Conservation (phyloP, 371 early-diverging fungal genomes). For the Mortierella sp. region DNA sequence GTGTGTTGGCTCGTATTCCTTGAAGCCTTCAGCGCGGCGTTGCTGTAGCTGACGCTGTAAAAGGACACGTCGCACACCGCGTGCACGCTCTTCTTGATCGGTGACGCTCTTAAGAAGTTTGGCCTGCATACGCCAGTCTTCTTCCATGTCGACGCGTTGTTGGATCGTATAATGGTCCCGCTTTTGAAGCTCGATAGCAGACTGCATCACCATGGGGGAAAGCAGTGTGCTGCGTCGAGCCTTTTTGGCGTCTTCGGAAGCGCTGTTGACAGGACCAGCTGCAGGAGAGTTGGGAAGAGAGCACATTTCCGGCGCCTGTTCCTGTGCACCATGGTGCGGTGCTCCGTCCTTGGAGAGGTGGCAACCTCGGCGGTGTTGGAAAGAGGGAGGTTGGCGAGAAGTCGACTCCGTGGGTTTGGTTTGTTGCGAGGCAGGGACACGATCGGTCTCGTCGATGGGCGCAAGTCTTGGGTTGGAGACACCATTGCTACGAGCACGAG, state of each 20-base stretch:
- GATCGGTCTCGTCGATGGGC: too few species aligned
- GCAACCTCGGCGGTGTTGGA: not conserved
- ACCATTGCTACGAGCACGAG: not conserved
- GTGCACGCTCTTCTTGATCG: constrained; percentile 6
- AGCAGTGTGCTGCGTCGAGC: constrained; percentile 11
- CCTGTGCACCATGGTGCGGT: not conserved
- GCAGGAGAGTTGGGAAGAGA: constrained; percentile 11
- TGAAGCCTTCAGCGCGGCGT: too few species aligned
- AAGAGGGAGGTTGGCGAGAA: not conserved
- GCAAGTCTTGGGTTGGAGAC: too few species aligned
- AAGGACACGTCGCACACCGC: constrained; percentile 3
- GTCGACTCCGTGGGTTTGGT: too few species aligned
- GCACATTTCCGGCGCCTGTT: not conserved
- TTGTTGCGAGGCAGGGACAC: too few species aligned
- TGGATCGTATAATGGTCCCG: constrained; percentile 36
- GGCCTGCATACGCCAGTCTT: constrained; percentile 40
- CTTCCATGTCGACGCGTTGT: constrained; percentile 35
- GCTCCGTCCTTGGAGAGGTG: not conserved
- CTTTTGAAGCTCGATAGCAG: constrained; percentile 30
- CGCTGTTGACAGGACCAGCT: not conserved
- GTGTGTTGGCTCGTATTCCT: constrained; percentile 20
- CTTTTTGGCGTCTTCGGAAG: not conserved
- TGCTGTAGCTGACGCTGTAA: constrained; percentile 5
- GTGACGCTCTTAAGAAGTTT: constrained; percentile 5
- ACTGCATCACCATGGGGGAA: constrained; percentile 23